Conservation (phyloP, 768 basidiomycete species). For the Boletus subcaerulescens region DNA sequence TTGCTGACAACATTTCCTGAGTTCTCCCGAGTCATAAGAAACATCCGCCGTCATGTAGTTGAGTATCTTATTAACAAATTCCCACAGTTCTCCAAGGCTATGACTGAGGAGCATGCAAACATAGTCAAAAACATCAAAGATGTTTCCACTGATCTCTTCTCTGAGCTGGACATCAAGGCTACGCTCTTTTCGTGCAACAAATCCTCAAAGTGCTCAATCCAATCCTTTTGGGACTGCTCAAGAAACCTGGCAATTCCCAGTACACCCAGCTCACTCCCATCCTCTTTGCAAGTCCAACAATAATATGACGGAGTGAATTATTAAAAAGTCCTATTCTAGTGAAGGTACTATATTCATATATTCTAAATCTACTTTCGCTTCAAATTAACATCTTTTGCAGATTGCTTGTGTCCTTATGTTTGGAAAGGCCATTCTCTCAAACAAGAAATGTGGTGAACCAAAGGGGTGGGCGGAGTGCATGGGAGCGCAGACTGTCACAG, state of each 20-base stretch:
- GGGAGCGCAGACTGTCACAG: too few species aligned
- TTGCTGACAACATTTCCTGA: not conserved
- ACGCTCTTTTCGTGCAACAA: not conserved
- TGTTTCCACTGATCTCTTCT: not conserved
- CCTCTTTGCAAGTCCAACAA: not conserved
- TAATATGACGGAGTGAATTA: not conserved
- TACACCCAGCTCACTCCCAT: not conserved
- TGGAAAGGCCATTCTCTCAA: not conserved
- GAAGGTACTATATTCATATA: not conserved
- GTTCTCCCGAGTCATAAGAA: not conserved
- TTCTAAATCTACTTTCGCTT: too few species aligned
- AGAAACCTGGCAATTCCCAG: not conserved
- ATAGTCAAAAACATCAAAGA: slow-evolving; percentile 1
- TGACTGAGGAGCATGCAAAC: not conserved
- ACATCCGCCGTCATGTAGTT: not conserved
- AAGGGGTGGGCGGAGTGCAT: not conserved
- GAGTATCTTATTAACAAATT: too few species aligned
- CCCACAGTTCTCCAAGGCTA: not conserved
- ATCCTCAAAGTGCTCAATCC: not conserved
- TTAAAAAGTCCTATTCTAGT: not conserved
- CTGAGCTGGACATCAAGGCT: not conserved
- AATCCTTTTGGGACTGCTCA: not conserved
- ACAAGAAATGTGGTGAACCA: not conserved
- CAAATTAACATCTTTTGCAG: not conserved
- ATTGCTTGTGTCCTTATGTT: not conserved